These are phyloP conservation scores for Capronia americana DNA, from an alignment of 2,329 filamentous ascomycete species.

Conservation along the genomic window DNA sequence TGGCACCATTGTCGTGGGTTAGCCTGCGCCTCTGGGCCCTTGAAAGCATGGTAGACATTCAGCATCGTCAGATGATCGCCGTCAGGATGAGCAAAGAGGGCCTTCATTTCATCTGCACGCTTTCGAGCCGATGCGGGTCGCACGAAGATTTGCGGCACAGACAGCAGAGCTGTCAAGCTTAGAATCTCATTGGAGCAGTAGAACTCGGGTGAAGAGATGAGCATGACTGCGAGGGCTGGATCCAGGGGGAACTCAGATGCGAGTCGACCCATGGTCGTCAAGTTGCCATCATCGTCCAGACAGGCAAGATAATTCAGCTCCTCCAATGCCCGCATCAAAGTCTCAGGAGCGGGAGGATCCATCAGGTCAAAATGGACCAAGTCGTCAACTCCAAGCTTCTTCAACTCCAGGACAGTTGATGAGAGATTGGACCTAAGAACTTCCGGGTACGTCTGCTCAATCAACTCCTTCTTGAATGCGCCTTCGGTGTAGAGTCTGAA, in stretches of 20 bases:
- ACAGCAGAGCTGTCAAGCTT: slow-evolving; percentile 90
- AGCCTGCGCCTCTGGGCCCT: slow-evolving; percentile 70
- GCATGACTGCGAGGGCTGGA: slow-evolving; percentile 92
- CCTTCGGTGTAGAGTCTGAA: slow-evolving; percentile 95
- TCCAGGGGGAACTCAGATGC: slow-evolving; percentile 96
- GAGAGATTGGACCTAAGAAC: slow-evolving; percentile 93
- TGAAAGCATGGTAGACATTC: slow-evolving; percentile 98
- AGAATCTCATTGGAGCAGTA: slow-evolving; percentile 99
- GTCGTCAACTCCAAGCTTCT: slow-evolving; percentile 95
- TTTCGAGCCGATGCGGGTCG: slow-evolving; percentile 85
- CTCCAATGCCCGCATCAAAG: slow-evolving; percentile 95
- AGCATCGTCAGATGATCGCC: slow-evolving; percentile 95
- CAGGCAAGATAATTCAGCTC: slow-evolving; percentile 98
- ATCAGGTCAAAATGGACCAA: slow-evolving; percentile 98
- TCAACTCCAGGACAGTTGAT: slow-evolving; percentile 92
- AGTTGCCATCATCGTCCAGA: slow-evolving; percentile 92
- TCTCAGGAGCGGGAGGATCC: slow-evolving; percentile 97
- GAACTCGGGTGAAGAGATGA: slow-evolving; percentile 96
- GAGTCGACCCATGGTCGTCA: slow-evolving; percentile 82
- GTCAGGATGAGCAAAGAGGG: slow-evolving; percentile 86
- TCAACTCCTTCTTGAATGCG: slow-evolving; percentile 97
- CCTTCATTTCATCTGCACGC: slow-evolving; percentile 97
- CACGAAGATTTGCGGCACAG: slow-evolving; percentile 91
- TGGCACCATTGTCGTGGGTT: slow-evolving; percentile 93
- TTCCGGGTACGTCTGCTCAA: slow-evolving; percentile 96